These are phyloP conservation scores for Withania somnifera DNA, from an alignment of 305 asterid species.

Conservation along the genomic window DNA sequence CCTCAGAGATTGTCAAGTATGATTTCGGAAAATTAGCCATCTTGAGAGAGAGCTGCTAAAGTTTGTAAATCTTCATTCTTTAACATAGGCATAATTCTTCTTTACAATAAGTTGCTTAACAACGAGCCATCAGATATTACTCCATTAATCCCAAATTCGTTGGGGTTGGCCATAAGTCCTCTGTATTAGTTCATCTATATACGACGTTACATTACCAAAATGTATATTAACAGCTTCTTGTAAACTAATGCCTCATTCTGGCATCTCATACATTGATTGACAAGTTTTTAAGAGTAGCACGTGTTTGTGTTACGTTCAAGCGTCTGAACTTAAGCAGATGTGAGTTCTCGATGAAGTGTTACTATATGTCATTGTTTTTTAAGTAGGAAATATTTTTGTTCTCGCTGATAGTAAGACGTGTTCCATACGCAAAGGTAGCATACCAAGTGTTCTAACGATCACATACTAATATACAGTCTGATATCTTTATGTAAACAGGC, in stretches of 20 bases:
- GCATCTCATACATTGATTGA: neutral
- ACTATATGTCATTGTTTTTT: neutral
- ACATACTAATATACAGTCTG: neutral
- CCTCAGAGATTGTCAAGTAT: neutral
- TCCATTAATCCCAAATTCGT: slow-evolving; percentile 6
- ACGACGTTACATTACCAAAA: neutral
- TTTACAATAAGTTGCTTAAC: neutral
- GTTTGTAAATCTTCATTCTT: slow-evolving; percentile 12
- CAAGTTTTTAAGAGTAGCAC: neutral
- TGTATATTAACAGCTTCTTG: neutral
- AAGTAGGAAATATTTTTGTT: neutral
- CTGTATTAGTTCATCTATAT: neutral
- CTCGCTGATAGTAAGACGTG: neutral
- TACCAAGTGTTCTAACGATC: neutral
- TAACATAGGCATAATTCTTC: neutral
- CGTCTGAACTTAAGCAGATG: neutral
- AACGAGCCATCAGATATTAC: neutral
- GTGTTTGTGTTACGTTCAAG: neutral
- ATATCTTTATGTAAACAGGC: neutral
- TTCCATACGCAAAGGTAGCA: neutral
- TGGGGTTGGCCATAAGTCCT: neutral
- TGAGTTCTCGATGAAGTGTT: neutral
- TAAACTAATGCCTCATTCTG: neutral
- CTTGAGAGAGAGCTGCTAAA: neutral
- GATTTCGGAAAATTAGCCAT: neutral